Evolutionary conservation across 2,329 filamentous ascomycete genomes (phyloP).

Genomic region (Penicillium sp.): DNA sequence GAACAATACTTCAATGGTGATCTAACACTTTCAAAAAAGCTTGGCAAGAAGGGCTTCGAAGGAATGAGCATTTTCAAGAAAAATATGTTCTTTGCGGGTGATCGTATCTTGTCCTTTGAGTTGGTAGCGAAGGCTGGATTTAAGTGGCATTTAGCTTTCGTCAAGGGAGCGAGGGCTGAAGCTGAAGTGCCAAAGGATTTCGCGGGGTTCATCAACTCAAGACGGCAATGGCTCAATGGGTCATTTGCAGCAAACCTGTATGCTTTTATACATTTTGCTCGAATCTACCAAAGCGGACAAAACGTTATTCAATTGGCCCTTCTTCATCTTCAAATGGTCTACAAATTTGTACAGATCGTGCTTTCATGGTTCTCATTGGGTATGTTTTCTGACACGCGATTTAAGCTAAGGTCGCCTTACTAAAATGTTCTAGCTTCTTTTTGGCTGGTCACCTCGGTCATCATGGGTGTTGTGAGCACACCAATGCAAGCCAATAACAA

Average conservation of each 20-base stretch:
- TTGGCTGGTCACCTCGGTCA: not conserved
- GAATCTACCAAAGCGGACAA: not conserved
- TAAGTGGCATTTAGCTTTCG: not conserved
- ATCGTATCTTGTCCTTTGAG: slow-evolving; percentile 1
- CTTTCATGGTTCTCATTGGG: slow-evolving; percentile 1
- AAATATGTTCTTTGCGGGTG: slow-evolving; percentile 5
- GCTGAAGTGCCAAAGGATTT: not conserved
- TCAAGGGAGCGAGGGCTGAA: not conserved
- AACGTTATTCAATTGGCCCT: not conserved
- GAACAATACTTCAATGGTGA: slow-evolving; percentile 1
- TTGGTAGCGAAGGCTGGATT: slow-evolving; percentile 2
- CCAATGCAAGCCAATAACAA: not conserved
- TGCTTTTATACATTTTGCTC: slow-evolving; percentile 2
- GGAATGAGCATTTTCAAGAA: slow-evolving; percentile 4
- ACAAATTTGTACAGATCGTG: slow-evolving; percentile 1
- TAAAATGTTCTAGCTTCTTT: not conserved
- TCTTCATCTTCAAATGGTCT: slow-evolving; percentile 2
- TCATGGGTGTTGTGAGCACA: slow-evolving; percentile 1
- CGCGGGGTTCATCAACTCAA: slow-evolving; percentile 1
- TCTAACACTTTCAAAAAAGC: not conserved
- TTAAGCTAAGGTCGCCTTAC: not conserved
- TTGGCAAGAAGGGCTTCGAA: not conserved
- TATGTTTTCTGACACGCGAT: not conserved
- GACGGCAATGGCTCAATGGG: not conserved
- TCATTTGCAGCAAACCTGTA: slow-evolving; percentile 1